Base-by-base conservation (phyloP, 371 early-diverging fungal genomes). In the Nematocida sp. region DNA sequence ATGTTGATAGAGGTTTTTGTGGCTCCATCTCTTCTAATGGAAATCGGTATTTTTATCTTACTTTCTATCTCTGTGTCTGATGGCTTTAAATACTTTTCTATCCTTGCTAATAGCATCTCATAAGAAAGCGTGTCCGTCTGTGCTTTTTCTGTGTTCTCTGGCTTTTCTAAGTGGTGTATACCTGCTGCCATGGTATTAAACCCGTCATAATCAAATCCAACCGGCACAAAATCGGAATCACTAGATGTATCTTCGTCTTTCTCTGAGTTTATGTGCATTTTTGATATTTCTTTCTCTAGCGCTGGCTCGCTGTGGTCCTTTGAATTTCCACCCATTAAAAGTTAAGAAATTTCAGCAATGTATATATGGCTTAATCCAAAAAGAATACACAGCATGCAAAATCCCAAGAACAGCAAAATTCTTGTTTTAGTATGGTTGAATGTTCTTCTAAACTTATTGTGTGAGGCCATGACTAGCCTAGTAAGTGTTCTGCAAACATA, bases 1-100 rank as follows among this genome's bases (percentile, higher is more conserved):
- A 88, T 73, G 76, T 88, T 88, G 2, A 86, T 39, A 20, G 72
- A 70, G 25, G 88, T 88, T 72, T 86, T 88, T 4, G 73, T 71
- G 39, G 69, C 23, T 15, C 73, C 81, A 64, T 85, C 84, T 83
- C 84, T 72, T 71, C 74, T 84, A 13, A 88, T 86, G 46, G 84
- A 83, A 15, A 88, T 71, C 13, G 85, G 84, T 27, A 88, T 66
- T 58, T 85, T 88, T 33, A 84, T 47, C 58, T 83, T 85, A 33
- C 72, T 72, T 45, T 71, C 46, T 11, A 55, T 71, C 47, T 70
- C 74, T 18, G 57, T 62, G 80, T 83, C 81, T 40, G 76, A 71
- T 69, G 75, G 67, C 57, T 66, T 87, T 52, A 87, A 64, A 39
- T 75, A 56, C 46, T 84, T 72, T 56, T 84, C 76, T n/a, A 84